phyloP scores from a whole-genome alignment of 1,284 basidiomycete genomes.

The Ustilago lituana region DNA sequence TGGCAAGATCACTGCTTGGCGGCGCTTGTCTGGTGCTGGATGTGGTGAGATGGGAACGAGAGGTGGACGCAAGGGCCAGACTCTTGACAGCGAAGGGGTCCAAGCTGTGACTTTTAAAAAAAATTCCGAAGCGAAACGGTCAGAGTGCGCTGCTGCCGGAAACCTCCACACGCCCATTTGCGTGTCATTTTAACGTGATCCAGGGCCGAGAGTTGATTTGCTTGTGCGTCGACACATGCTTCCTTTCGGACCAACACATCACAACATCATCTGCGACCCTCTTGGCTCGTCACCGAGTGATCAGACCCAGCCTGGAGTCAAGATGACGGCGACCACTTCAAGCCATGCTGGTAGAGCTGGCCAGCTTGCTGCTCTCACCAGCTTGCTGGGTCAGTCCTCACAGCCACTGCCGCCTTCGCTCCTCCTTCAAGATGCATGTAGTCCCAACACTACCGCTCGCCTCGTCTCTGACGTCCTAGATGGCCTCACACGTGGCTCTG shows the following conservation, averaged over 20 bases:
- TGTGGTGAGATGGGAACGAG: too few species aligned
- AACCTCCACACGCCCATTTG: conserved; percentile 3
- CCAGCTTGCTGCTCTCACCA: conserved; percentile 23
- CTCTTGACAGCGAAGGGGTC: neutral
- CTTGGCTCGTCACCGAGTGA: too few species aligned
- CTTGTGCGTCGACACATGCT: neutral
- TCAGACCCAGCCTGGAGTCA: too few species aligned
- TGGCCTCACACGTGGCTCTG: neutral
- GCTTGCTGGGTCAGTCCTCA: conserved; percentile 22
- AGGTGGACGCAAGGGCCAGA: neutral
- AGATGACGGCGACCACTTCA: neutral
- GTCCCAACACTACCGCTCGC: conserved; percentile 38
- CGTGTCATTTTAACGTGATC: conserved; percentile 1
- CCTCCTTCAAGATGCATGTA: conserved; percentile 46
- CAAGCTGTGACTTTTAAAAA: conserved; percentile 5
- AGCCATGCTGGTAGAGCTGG: conserved; percentile 27
- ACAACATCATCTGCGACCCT: neutral
- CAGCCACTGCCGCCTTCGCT: conserved; percentile 37
- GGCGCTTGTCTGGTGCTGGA: too few species aligned
- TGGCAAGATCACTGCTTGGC: too few species aligned
- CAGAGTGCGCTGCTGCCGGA: too few species aligned
- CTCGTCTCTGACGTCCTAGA: conserved; percentile 28
- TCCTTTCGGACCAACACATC: conserved; percentile 1
- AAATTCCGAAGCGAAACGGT: neutral
- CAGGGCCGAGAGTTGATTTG: too few species aligned